A percentile compares a stretch with the other conserved stretches of the same genome.
Evolutionary conservation across 2,329 filamentous ascomycete species (phyloP).

Genomic region (Venturia aucupariae): DNA sequence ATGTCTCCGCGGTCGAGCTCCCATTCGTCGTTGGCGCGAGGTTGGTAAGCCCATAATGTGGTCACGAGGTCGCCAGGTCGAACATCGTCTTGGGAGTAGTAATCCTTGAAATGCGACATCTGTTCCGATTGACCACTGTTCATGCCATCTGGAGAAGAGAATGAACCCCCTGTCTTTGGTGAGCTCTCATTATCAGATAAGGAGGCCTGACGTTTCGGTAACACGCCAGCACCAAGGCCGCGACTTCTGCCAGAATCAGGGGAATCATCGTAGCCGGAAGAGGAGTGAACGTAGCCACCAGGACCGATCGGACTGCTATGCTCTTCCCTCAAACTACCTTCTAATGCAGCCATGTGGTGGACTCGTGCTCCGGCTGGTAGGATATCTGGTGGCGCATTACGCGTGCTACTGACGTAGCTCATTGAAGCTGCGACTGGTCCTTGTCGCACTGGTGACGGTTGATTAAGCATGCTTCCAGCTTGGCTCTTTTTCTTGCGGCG

Average conservation of each 20-base stretch:
- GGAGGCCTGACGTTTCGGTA: constrained; percentile 69
- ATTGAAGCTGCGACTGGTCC: constrained; percentile 27
- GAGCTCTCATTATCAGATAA: constrained; percentile 71
- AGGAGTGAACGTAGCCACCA: constrained; percentile 46
- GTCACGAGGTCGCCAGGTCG: constrained; percentile 83
- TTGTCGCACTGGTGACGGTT: constrained; percentile 60
- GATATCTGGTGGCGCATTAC: constrained; percentile 38
- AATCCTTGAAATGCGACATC: constrained; percentile 93
- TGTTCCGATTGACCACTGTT: constrained; percentile 92
- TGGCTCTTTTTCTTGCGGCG: constrained; percentile 51
- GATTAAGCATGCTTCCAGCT: constrained; percentile 73
- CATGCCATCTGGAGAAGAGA: constrained; percentile 76
- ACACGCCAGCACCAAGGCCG: constrained; percentile 42
- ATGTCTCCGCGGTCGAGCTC: constrained; percentile 90
- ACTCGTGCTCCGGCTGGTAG: constrained; percentile 74
- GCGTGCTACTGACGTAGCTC: constrained; percentile 32
- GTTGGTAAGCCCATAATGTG: constrained; percentile 93
- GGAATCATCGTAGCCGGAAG: constrained; percentile 64
- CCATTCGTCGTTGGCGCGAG: constrained; percentile 88
- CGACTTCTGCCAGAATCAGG: constrained; percentile 52
- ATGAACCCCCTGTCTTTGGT: constrained; percentile 59
- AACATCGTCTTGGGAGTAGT: constrained; percentile 95
- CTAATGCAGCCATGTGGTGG: constrained; percentile 89
- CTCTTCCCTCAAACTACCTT: constrained; percentile 56
- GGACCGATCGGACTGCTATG: constrained; percentile 22